Conservation (phyloP, 108 stramenopile genomes). For the Fragilaria crotonensis region DNA sequence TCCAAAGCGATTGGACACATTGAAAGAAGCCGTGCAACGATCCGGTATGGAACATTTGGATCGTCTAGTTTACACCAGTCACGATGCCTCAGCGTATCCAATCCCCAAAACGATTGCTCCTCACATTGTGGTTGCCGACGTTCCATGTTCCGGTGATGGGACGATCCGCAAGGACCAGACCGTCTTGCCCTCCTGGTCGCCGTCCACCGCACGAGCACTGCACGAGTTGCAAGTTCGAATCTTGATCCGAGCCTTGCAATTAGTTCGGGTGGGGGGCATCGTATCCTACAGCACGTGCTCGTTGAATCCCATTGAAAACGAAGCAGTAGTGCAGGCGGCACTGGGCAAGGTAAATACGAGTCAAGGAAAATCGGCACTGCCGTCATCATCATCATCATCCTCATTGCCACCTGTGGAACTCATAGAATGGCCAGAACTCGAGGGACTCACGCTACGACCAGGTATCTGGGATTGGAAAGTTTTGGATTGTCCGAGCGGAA, state of each 20-base stretch:
- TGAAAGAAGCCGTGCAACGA: constrained; percentile 57
- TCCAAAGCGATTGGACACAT: constrained; percentile 44
- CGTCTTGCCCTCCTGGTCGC: constrained; percentile 69
- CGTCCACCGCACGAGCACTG: constrained; percentile 40
- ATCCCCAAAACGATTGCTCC: constrained; percentile 22
- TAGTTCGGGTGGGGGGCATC: constrained; percentile 63
- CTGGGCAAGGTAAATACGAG: constrained; percentile 12
- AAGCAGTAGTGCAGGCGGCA: constrained; percentile 83
- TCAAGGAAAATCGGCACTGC: neutral
- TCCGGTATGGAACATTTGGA: constrained; percentile 36
- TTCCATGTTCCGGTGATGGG: constrained; percentile 87
- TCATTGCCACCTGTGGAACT: constrained; percentile 33
- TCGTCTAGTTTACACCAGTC: constrained; percentile 33
- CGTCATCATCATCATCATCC: neutral
- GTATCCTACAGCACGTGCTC: constrained; percentile 83
- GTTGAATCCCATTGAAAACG: constrained; percentile 89
- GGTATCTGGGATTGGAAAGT: constrained; percentile 62
- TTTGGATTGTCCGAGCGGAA: too few relatives aligned
- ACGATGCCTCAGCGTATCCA: constrained; percentile 40
- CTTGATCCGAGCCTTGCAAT: constrained; percentile 47
- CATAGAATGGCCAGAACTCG: constrained; percentile 35
- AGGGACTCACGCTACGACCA: constrained; percentile 36
- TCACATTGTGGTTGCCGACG: constrained; percentile 72
- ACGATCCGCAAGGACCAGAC: constrained; percentile 79
- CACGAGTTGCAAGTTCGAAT: constrained; percentile 77